Percentiles rank a stretch among this genome's conserved stretches.
These are phyloP conservation scores for Lactarius trivialis DNA, from an alignment of 768 basidiomycete species.

Conservation along the genomic window DNA sequence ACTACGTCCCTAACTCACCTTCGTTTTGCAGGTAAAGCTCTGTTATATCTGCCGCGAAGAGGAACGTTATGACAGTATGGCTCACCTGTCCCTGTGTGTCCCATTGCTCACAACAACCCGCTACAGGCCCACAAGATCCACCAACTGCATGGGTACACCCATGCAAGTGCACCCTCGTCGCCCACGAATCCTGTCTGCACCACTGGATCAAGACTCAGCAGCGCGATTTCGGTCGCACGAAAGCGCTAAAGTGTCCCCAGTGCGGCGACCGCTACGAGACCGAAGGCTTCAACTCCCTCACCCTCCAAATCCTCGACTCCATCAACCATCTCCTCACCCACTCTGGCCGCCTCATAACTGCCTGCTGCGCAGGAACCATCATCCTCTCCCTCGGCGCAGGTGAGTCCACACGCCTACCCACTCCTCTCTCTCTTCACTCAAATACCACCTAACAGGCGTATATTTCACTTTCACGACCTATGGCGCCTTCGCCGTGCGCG, in stretches of 20 bases:
- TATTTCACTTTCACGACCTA: constrained; percentile 54
- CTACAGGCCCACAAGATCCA: constrained; percentile 39
- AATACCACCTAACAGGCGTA: constrained; percentile 39
- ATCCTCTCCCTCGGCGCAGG: constrained; percentile 55
- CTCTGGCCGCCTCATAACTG: constrained; percentile 46
- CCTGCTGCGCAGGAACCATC: constrained; percentile 44
- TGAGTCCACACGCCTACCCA: constrained; percentile 31
- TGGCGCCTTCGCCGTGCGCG: constrained; percentile 62
- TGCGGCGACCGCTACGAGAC: constrained; percentile 62
- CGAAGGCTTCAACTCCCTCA: constrained; percentile 52
- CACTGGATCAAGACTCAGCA: constrained; percentile 76
- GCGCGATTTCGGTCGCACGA: constrained; percentile 42
- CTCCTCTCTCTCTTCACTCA: constrained; percentile 13
- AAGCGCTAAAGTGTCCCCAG: constrained; percentile 73
- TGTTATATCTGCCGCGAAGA: constrained; percentile 81
- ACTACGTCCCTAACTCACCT: neutral
- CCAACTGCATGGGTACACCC: constrained; percentile 69
- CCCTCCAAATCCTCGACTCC: constrained; percentile 44
- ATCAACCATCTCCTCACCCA: constrained; percentile 46
- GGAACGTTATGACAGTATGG: constrained; percentile 44
- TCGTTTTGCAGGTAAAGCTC: constrained; percentile 47
- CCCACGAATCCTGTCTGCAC: constrained; percentile 73
- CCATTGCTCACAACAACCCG: neutral
- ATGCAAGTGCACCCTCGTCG: constrained; percentile 72
- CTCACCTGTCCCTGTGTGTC: neutral